Evolutionary conservation across 78 protist genomes (phyloP).

Genomic region (Dictyostelium intermedium): DNA sequence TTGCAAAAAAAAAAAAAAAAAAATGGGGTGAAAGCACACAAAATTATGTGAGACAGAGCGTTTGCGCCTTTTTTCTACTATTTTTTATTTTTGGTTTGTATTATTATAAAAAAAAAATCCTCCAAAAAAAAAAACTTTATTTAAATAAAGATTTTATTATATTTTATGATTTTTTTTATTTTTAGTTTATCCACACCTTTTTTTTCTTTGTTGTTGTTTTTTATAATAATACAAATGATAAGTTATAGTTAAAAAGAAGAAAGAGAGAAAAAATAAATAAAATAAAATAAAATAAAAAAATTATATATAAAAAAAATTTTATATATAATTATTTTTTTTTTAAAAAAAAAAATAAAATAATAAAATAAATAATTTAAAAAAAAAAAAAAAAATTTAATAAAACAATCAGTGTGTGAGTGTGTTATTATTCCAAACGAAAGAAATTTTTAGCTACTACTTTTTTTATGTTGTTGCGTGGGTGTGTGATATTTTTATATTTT

Average conservation of each 20-base stretch:
- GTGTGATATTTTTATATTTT: no score
- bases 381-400: no score
- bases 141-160: no score
- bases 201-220: background rate
- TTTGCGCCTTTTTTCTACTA: background rate
- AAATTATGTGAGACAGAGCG: background rate
- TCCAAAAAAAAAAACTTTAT: no score
- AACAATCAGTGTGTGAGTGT: no score
- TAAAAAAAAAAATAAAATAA: no score
- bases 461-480: no score
- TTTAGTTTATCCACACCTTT: background rate
- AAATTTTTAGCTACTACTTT: no score
- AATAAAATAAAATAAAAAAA: background rate
- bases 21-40: background rate
- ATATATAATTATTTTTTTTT: no score
- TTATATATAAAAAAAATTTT: no score
- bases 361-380: no score
- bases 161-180: background rate
- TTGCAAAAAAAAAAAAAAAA: background rate
- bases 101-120: background rate
- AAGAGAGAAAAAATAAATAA: background rate
- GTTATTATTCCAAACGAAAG: no score
- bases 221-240: background rate
- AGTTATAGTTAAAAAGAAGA: background rate
- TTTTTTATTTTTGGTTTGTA: background rate